Conservation (phyloP, 495 filamentous ascomycete genomes). For the Lophiostoma macrostomum region DNA sequence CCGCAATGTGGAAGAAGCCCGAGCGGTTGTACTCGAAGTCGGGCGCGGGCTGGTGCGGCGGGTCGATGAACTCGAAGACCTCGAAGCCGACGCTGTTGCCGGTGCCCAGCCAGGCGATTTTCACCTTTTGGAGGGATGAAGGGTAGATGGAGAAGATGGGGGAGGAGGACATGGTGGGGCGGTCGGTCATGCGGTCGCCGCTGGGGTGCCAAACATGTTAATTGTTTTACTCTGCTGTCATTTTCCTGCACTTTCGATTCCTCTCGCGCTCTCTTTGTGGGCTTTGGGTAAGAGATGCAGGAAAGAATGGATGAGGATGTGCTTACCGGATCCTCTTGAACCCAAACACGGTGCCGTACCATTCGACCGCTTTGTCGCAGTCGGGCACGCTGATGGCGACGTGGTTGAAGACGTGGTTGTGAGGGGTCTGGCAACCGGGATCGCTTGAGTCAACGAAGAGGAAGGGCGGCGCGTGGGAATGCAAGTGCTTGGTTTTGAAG, state of each 20-base stretch:
- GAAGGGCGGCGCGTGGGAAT: not conserved
- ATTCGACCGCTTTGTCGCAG: conserved; percentile 28
- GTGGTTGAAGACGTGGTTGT: conserved; percentile 37
- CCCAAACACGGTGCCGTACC: conserved; percentile 30
- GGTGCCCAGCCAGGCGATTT: conserved; percentile 29
- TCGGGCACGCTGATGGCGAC: conserved; percentile 29
- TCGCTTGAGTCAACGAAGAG: conserved; percentile 11
- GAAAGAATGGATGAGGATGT: not conserved
- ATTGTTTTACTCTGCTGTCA: too few species aligned
- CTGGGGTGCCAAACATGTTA: too few species aligned
- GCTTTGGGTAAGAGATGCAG: not conserved
- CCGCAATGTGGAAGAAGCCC: conserved; percentile 31
- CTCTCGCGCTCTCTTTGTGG: too few species aligned
- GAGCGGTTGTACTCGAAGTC: conserved; percentile 23
- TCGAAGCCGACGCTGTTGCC: conserved; percentile 36
- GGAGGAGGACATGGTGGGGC: conserved; percentile 4
- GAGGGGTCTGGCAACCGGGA: conserved; percentile 3
- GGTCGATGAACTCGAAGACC: conserved; percentile 36
- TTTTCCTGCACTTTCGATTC: not conserved
- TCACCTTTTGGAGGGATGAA: conserved; percentile 26
- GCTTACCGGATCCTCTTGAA: conserved; percentile 30
- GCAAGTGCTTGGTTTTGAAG: not conserved
- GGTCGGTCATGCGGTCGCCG: conserved; percentile 25
- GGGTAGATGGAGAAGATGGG: conserved; percentile 31
- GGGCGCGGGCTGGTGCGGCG: conserved; percentile 7